phyloP scores from a whole-genome alignment of 768 basidiomycete species.

The Chalciporus piperatus region DNA sequence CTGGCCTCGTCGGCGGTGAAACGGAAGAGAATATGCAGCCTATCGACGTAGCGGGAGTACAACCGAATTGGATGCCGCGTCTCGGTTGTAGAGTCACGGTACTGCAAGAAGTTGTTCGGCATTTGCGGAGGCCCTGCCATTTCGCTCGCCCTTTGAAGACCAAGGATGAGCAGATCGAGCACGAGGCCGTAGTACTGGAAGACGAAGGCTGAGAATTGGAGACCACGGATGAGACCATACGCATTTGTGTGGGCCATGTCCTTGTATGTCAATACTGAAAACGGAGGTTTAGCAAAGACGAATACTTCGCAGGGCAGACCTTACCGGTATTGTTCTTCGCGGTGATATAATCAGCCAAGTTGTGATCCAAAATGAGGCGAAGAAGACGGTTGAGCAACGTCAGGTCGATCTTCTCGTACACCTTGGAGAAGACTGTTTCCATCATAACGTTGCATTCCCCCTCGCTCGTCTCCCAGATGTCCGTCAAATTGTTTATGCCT shows the following conservation, averaged over 20 bases:
- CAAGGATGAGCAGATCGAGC: slow-evolving; percentile 91
- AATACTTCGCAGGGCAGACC: slow-evolving; percentile 7
- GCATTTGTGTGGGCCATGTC: slow-evolving; percentile 99
- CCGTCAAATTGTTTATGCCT: slow-evolving; percentile 97
- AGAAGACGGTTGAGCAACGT: slow-evolving; percentile 94
- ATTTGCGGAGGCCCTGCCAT: slow-evolving; percentile 98
- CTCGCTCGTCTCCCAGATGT: slow-evolving; percentile 97
- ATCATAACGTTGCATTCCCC: slow-evolving; percentile 98
- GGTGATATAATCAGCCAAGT: slow-evolving; percentile 98
- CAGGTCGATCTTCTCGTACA: slow-evolving; percentile 98
- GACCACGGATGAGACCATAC: slow-evolving; percentile 93
- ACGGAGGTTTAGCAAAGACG: slow-evolving; percentile 1
- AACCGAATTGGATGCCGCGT: slow-evolving; percentile 96
- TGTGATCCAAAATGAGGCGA: slow-evolving; percentile 96
- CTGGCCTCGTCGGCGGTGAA: slow-evolving; percentile 97
- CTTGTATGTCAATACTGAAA: slow-evolving; percentile 80
- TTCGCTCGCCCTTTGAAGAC: slow-evolving; percentile 96
- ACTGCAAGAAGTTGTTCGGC: slow-evolving; percentile 99
- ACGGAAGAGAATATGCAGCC: slow-evolving; percentile 93
- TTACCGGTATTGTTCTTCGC: slow-evolving; percentile 93
- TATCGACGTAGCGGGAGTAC: slow-evolving; percentile 95
- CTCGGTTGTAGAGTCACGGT: slow-evolving; percentile 91
- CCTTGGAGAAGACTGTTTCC: slow-evolving; percentile 97
- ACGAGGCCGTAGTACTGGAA: slow-evolving; percentile 99
- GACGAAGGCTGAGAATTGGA: slow-evolving; percentile 98